Evolutionary conservation across 1,284 basidiomycete genomes (phyloP).

Genomic region (Somion occarium): DNA sequence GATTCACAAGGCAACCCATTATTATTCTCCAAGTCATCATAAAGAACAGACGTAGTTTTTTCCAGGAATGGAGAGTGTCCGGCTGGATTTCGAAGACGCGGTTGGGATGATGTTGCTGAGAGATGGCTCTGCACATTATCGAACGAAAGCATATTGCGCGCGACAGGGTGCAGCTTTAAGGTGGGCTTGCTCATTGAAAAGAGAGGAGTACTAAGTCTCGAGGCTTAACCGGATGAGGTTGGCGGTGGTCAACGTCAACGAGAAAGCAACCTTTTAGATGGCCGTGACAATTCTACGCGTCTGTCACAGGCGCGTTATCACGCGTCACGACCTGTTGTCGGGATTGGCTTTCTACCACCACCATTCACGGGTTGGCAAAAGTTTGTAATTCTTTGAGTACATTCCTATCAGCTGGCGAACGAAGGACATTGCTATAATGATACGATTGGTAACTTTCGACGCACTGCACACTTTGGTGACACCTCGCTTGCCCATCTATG

Average conservation of each 20-base stretch:
- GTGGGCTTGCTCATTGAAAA: too few species aligned
- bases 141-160: background rate
- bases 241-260: too few species aligned
- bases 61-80: background rate
- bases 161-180: too few species aligned
- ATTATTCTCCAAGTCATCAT: background rate
- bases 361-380: too few species aligned
- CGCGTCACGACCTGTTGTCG: background rate
- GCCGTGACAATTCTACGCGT: too few species aligned
- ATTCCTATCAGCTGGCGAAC: too few species aligned
- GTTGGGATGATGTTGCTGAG: conserved; percentile 4
- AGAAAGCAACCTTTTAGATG: too few species aligned
- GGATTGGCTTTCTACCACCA: too few species aligned
- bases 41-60: background rate
- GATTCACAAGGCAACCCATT: too few species aligned
- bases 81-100: conserved; percentile 1
- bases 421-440: background rate
- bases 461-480: conserved; percentile 64
- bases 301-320: background rate
- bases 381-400: too few species aligned
- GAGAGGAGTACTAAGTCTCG: too few species aligned
- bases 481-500: conserved; percentile 58
- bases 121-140: conserved; percentile 6
- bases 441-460: conserved; percentile 61
- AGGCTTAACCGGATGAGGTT: too few species aligned